Evolutionary conservation across 202 grass and related monocot species (phyloP).

Genomic region (Setaria viridis): DNA sequence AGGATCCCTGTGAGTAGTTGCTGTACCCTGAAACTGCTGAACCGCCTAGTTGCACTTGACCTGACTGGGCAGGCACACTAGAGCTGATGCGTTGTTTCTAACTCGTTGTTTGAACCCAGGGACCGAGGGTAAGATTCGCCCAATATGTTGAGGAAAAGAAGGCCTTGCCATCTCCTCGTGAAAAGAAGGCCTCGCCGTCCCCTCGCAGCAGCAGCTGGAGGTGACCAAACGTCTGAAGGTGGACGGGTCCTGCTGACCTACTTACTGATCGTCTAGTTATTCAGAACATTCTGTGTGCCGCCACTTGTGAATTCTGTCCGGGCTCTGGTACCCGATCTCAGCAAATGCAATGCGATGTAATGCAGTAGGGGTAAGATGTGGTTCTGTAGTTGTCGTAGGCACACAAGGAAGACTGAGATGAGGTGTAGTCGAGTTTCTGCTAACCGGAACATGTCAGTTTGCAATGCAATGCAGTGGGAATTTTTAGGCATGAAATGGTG

Average conservation of each 20-base stretch:
- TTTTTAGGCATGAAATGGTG: neutral
- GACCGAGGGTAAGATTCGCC: conserved; percentile 60
- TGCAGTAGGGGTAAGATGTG: neutral
- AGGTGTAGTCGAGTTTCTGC: neutral
- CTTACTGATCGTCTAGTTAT: neutral
- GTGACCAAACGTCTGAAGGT: conserved; percentile 3
- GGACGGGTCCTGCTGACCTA: neutral
- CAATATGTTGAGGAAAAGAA: conserved; percentile 58
- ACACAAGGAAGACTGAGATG: neutral
- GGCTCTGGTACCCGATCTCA: neutral
- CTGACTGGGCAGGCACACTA: neutral
- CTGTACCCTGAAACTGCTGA: neutral
- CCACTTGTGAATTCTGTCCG: neutral
- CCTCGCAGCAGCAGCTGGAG: conserved; percentile 5
- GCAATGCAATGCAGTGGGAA: neutral
- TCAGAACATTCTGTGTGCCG: neutral
- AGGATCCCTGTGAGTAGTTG: conserved; percentile 64
- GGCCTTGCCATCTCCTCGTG: neutral
- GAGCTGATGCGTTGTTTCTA: neutral
- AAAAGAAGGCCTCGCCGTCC: conserved; percentile 33
- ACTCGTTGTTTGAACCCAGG: conserved; percentile 49
- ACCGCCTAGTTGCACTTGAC: neutral
- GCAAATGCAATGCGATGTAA: neutral
- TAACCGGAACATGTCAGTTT: neutral
- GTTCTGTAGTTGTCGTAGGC: neutral